phyloP scores from a whole-genome alignment of 23 red algal species.

The Cyanidioschyzon merolae region DNA sequence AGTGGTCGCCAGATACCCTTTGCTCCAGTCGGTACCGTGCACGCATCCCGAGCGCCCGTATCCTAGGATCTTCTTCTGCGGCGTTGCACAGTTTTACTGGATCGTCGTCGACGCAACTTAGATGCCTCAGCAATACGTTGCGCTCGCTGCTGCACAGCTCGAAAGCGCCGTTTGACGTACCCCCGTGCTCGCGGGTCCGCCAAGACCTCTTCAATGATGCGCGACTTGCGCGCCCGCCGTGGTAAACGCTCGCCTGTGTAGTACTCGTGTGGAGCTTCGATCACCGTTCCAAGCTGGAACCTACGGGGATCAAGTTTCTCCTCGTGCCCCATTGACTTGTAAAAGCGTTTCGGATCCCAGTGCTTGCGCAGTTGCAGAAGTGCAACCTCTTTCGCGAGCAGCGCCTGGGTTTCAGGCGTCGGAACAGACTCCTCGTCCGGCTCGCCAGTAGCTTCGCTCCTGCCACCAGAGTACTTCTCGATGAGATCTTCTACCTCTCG shows the following conservation, averaged over 20 bases:
- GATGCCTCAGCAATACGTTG: background rate
- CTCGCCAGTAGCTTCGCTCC: background rate
- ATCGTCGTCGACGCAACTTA: background rate
- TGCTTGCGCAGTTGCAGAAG: background rate
- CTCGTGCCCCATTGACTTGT: constrained; percentile 1
- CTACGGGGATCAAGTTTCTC: background rate
- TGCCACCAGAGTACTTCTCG: background rate
- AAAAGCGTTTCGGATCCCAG: background rate
- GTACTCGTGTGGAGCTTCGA: background rate
- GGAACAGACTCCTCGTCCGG: background rate
- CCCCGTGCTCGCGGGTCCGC: background rate
- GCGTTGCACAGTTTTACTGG: no score
- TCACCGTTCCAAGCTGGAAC: background rate
- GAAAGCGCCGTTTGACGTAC: background rate
- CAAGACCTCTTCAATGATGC: background rate
- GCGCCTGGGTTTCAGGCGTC: background rate
- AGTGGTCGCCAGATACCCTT: no score
- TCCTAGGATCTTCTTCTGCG: no score
- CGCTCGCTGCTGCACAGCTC: constrained; percentile 1
- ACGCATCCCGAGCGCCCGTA: no score
- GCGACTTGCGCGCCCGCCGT: background rate
- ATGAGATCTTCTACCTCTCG: background rate
- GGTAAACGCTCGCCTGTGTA: background rate
- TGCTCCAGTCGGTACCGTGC: no score
- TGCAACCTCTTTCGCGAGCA: background rate